Evolutionary conservation across 1,284 basidiomycete genomes (phyloP).

Genomic region (Grifola frondosa): DNA sequence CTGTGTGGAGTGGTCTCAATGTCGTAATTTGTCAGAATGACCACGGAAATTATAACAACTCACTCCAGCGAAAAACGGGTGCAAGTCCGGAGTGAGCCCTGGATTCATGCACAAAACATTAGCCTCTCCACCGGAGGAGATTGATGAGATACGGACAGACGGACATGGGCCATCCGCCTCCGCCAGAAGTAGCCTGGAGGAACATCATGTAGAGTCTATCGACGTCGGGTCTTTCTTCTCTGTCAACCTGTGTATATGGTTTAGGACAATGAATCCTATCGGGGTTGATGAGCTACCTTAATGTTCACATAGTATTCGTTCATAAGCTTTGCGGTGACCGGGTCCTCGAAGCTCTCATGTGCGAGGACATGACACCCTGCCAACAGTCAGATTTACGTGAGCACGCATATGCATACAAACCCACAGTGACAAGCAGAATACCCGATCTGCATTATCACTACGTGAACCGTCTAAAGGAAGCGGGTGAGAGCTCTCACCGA

Average conservation of each 20-base stretch:
- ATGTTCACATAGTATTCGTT: constrained; percentile 45
- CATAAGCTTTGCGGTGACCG: constrained; percentile 40
- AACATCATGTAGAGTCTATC: constrained; percentile 47
- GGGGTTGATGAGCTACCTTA: constrained; percentile 29
- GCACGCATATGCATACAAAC: constrained; percentile 27
- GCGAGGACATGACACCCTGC: constrained; percentile 34
- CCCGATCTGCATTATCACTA: constrained; percentile 30
- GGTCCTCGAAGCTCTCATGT: constrained; percentile 44
- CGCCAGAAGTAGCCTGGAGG: constrained; percentile 41
- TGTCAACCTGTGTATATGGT: constrained; percentile 32
- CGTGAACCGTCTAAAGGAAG: neutral
- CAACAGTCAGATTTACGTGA: neutral
- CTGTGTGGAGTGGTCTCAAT: constrained; percentile 13
- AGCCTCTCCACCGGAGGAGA: no score
- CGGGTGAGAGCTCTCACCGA: constrained; percentile 23
- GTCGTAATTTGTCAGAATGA: neutral
- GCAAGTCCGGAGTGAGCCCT: constrained; percentile 41
- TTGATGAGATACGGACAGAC: constrained; percentile 31
- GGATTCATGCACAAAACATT: neutral
- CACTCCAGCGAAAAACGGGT: constrained; percentile 44
- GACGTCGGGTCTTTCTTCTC: constrained; percentile 47
- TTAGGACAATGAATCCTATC: neutral
- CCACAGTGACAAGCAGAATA: constrained; percentile 39
- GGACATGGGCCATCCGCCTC: constrained; percentile 47
- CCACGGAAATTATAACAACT: neutral